Base-by-base conservation (phyloP, 192 early-diverging fungal species). In the Linnemannia schmuckeri region DNA sequence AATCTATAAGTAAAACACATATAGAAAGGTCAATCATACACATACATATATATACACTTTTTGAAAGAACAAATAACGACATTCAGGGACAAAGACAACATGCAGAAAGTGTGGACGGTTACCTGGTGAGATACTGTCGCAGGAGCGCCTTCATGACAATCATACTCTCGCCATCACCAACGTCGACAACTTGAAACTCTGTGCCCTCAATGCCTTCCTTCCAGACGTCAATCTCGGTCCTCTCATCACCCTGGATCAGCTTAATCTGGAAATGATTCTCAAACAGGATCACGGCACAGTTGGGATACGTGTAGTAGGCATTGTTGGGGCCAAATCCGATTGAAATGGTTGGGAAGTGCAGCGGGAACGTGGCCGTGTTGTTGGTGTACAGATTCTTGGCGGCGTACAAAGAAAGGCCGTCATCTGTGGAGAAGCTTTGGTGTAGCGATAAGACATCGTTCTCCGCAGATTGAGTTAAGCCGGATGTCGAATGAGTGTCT, bases 221-320 rank as follows among this genome's bases (percentile, higher is more conserved):
- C 87, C 83, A 87, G 3, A 90, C 82, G 41, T 90, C 89, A 63
- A 90, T 88, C n/a, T 63, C 76, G 7, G 89, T 83, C 18, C 80
- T 78, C 66, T 90, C 89, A 49, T 76, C 79, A 2, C 80, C 80
- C 30, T 85, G 78, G n/a, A 77, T 76, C 69, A 90, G 75, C 74
- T 82, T 82, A 57, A 90, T 88, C 75, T 88, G 84, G 38, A 90
- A 85, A 46, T 81, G 82, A 57, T 90, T 87, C 74, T 88, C 83
- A 81, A 74, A 80, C 17, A 90, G 35, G 12, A 82, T 75, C 24
- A 88, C 87, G 4, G 83, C 84, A 61, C 89, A 90, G 79, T 90
- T 88, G 0, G 89, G 87, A 42, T 90, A 85, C 42, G 73, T 77
- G 24, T 88, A 90, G 57, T 72, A 75, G 30, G 83, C 83, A 41